These are phyloP conservation scores for Chrysoporthe deuterocubensis DNA, from an alignment of 2,329 filamentous ascomycete genomes.

Conservation along the genomic window DNA sequence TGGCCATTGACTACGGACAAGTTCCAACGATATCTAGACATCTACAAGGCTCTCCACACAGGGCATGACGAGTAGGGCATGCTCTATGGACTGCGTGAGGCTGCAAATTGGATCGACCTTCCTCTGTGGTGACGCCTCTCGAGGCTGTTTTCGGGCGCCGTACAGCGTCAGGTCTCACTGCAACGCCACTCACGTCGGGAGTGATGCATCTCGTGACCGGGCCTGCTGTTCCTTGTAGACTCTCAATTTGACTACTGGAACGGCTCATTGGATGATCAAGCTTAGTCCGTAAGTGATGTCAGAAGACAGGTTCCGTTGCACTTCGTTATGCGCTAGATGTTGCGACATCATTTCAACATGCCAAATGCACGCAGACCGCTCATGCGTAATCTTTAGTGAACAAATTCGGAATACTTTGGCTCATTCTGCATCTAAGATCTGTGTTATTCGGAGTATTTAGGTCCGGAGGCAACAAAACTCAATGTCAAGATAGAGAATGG, in stretches of 20 bases:
- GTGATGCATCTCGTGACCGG: not conserved
- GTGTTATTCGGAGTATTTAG: not conserved
- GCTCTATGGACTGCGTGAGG: not conserved
- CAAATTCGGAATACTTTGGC: not conserved
- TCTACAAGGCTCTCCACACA: not conserved
- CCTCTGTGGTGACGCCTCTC: not conserved
- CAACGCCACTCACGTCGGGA: not conserved
- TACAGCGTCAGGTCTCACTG: too few species aligned
- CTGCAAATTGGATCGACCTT: not conserved
- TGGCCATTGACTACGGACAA: too few species aligned
- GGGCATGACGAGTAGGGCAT: not conserved
- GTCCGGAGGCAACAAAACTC: not conserved
- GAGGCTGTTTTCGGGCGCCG: too few species aligned
- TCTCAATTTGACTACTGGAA: not conserved
- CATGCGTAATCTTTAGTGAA: not conserved
- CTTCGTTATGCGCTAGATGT: not conserved
- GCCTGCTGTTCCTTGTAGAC: not conserved
- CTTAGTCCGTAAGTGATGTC: not conserved
- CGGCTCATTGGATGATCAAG: not conserved
- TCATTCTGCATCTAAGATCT: not conserved
- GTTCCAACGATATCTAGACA: not conserved
- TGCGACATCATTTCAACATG: not conserved
- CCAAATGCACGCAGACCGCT: not conserved
- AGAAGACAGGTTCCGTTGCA: not conserved
- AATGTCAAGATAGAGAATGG: not conserved